Evolutionary conservation across 495 filamentous ascomycete species (phyloP).

Genomic region (Lophiotrema nucula): DNA sequence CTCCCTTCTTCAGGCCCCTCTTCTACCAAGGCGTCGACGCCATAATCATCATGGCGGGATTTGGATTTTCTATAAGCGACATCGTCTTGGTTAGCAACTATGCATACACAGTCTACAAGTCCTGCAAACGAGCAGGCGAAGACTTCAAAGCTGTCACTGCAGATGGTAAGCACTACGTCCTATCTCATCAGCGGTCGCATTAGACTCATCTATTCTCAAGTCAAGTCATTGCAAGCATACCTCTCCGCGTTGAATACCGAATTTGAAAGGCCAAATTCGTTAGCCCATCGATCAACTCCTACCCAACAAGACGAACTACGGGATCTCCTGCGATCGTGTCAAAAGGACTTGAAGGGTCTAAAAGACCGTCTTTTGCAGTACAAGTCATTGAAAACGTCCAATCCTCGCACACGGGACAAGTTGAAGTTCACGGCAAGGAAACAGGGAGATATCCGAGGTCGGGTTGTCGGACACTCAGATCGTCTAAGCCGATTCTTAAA

Average conservation of each 20-base stretch:
- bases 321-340: not conserved
- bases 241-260: conserved; percentile 11
- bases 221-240: conserved; percentile 1
- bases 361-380: not conserved
- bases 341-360: not conserved
- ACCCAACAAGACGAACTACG: conserved; percentile 3
- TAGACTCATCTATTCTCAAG: not conserved
- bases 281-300: conserved; percentile 8
- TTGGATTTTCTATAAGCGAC: conserved; percentile 26
- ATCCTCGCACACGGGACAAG: conserved; percentile 6
- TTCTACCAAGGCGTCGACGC: too few species aligned
- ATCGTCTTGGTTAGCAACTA: conserved; percentile 4
- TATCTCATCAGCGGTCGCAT: not conserved
- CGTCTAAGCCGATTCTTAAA: conserved; percentile 13
- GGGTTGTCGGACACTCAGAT: conserved; percentile 2
- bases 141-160: conserved; percentile 11
- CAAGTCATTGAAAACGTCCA: conserved; percentile 2
- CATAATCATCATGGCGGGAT: too few species aligned
- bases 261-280: conserved; percentile 7
- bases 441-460: conserved; percentile 14
- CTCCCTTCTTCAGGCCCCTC: too few species aligned
- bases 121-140: conserved; percentile 17
- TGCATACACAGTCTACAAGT: conserved; percentile 23
- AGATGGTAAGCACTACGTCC: conserved; percentile 8
- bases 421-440: conserved; percentile 8